Conservation (phyloP, 2,329 filamentous ascomycete species). For the Lachnellula occidentalis region DNA sequence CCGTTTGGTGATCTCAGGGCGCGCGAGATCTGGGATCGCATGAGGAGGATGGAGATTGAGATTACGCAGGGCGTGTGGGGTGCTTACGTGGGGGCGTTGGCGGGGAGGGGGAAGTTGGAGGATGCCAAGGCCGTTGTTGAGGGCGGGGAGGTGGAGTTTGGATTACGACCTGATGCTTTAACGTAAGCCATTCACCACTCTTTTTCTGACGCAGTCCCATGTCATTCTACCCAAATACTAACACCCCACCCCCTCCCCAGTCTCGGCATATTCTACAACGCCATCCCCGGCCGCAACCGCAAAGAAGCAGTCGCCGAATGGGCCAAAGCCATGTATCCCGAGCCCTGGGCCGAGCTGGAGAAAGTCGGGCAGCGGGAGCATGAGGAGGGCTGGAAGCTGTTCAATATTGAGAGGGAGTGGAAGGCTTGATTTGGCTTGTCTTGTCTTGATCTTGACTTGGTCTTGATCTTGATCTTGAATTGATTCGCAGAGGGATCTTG, state of each 20-base stretch:
- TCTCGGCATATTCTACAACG: conserved; percentile 71
- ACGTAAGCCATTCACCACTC: conserved; percentile 52
- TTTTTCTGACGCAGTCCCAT: not conserved
- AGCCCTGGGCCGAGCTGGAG: conserved; percentile 60
- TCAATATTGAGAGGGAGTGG: conserved; percentile 24
- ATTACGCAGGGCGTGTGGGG: conserved; percentile 69
- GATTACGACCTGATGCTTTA: conserved; percentile 59
- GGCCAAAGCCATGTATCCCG: conserved; percentile 63
- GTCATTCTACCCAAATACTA: no score
- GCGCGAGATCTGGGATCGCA: conserved; percentile 64
- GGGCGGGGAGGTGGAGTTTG: conserved; percentile 60
- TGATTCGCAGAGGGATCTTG: no score
- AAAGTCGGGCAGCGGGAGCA: conserved; percentile 23
- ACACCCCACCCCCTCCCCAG: conserved; percentile 36
- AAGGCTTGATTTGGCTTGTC: conserved; percentile 19
- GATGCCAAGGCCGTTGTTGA: conserved; percentile 62
- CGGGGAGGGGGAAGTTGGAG: conserved; percentile 64
- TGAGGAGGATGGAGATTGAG: conserved; percentile 71
- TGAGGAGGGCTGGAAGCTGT: conserved; percentile 24
- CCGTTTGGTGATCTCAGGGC: conserved; percentile 54
- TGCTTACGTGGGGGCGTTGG: conserved; percentile 71
- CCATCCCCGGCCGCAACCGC: conserved; percentile 56
- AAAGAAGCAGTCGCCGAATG: conserved; percentile 70
- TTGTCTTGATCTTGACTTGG: not conserved
- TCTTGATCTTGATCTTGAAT: no score